These are phyloP conservation scores for Limnomonas spitsbergensis DNA, from an alignment of 139 green algal genomes.

Conservation along the genomic window DNA sequence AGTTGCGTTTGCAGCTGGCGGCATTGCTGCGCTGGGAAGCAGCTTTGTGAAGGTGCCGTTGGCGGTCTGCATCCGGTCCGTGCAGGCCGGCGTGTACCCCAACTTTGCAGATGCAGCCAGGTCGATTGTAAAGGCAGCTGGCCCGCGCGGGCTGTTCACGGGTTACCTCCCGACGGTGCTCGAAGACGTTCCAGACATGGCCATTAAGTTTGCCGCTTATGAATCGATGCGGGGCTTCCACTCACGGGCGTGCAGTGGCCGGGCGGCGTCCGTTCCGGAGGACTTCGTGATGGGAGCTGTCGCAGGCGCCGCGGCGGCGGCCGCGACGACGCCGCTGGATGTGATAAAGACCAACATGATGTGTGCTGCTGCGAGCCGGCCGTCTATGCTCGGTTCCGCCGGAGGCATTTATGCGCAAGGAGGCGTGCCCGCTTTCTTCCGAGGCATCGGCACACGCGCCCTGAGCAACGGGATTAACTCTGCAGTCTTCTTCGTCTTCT, in stretches of 20 bases:
- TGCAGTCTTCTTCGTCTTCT: slow-evolving; percentile 85
- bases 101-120: slow-evolving; percentile 61
- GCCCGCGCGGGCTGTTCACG: slow-evolving; percentile 71
- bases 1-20: slow-evolving; percentile 75
- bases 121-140: slow-evolving; percentile 58
- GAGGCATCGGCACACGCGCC: slow-evolving; percentile 67
- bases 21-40: slow-evolving; percentile 68
- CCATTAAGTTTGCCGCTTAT: slow-evolving; percentile 84
- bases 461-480: slow-evolving; percentile 80
- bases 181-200: slow-evolving; percentile 88
- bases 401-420: slow-evolving; percentile 27
- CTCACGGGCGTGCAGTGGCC: slow-evolving; percentile 23
- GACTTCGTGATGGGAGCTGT: slow-evolving; percentile 78
- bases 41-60: slow-evolving; percentile 80
- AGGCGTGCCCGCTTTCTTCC: slow-evolving; percentile 54
- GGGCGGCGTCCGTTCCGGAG: slow-evolving; percentile 37
- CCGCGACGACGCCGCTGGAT: slow-evolving; percentile 82
- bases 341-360: slow-evolving; percentile 94
- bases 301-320: slow-evolving; percentile 71
- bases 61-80: slow-evolving; percentile 80
- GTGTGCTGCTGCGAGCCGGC: slow-evolving; percentile 61
- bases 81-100: slow-evolving; percentile 79
- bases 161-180: slow-evolving; percentile 79
- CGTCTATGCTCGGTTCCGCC: slow-evolving; percentile 47
- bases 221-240: slow-evolving; percentile 71